A percentile compares a stretch with the other conserved stretches of the same genome.
Conservation (phyloP, 1,284 basidiomycete species). For the Rhizoctonia solani region DNA sequence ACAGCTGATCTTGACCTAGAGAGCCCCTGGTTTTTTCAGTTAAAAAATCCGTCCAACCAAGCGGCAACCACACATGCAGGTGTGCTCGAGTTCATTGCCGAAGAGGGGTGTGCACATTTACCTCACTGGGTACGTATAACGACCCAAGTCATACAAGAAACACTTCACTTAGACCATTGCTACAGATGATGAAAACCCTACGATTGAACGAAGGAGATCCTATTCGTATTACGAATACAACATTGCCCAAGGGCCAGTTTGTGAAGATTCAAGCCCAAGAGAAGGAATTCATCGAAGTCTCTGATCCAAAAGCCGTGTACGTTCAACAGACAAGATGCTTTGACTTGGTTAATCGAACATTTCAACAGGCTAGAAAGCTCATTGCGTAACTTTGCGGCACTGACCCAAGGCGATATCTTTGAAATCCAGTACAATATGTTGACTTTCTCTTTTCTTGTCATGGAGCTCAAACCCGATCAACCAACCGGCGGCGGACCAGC, state of each 20-base stretch:
- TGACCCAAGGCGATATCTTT: slow-evolving; percentile 90
- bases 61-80: slow-evolving; percentile 92
- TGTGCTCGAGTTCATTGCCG: slow-evolving; percentile 98
- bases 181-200: slow-evolving; percentile 93
- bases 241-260: slow-evolving; percentile 90
- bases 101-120: slow-evolving; percentile 93
- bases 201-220: slow-evolving; percentile 93
- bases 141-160: background rate
- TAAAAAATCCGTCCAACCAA: slow-evolving; percentile 86
- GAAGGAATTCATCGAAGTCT: slow-evolving; percentile 91
- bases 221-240: slow-evolving; percentile 86
- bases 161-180: background rate
- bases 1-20: slow-evolving; percentile 83
- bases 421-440: slow-evolving; percentile 92
- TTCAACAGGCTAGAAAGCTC: slow-evolving; percentile 84
- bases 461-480: slow-evolving; percentile 86
- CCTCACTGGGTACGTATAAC: slow-evolving; percentile 78
- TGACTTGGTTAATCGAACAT: background rate
- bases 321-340: slow-evolving; percentile 46
- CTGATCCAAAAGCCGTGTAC: slow-evolving; percentile 96
- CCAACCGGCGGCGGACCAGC: slow-evolving; percentile 51
- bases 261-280: slow-evolving; percentile 98
- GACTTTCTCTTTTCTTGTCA: slow-evolving; percentile 92
- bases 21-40: slow-evolving; percentile 94
- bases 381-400: slow-evolving; percentile 88